phyloP scores from a whole-genome alignment of 2,329 filamentous ascomycete species.

The Mycocentrospora acerina region DNA sequence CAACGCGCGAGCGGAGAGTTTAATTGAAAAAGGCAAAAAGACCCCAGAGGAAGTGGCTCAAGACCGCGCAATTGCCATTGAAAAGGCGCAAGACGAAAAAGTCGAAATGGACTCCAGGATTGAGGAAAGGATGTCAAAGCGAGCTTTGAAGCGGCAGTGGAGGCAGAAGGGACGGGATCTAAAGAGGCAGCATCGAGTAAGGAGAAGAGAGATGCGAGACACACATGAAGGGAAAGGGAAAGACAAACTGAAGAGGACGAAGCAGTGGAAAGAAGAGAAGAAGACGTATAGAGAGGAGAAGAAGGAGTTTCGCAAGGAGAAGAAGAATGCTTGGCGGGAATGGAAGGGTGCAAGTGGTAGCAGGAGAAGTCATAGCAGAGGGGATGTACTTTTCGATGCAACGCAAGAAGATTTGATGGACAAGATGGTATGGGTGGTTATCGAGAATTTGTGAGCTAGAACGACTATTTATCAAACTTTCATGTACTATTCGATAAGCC shows the following conservation, averaged over 20 bases:
- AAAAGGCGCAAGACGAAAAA: conserved; percentile 13
- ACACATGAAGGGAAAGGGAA: conserved; percentile 2
- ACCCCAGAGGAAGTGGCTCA: conserved; percentile 10
- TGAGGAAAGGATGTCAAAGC: conserved; percentile 15
- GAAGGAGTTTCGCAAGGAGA: conserved; percentile 5
- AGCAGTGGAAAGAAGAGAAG: conserved; percentile 12
- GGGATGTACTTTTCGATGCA: conserved; percentile 2
- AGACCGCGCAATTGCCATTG: conserved; percentile 19
- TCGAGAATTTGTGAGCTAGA: conserved; percentile 18
- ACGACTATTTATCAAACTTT: not conserved
- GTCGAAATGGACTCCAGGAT: conserved; percentile 13
- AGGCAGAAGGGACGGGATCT: conserved; percentile 5
- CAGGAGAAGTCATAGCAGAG: conserved; percentile 3
- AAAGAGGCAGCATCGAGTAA: conserved; percentile 6
- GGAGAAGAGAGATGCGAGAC: conserved; percentile 13
- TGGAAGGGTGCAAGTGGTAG: conserved; percentile 5
- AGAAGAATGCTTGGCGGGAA: not conserved
- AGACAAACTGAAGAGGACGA: conserved; percentile 7
- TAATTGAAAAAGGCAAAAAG: conserved; percentile 23
- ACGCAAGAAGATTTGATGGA: conserved; percentile 6
- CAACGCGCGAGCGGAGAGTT: conserved; percentile 10
- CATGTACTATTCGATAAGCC: too few species aligned
- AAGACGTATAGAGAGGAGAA: conserved; percentile 11
- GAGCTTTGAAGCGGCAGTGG: conserved; percentile 1
- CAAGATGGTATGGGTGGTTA: conserved; percentile 23